These are phyloP conservation scores for Chytriomyces sp. DNA, from an alignment of 192 early-diverging fungal genomes.

Conservation along the genomic window DNA sequence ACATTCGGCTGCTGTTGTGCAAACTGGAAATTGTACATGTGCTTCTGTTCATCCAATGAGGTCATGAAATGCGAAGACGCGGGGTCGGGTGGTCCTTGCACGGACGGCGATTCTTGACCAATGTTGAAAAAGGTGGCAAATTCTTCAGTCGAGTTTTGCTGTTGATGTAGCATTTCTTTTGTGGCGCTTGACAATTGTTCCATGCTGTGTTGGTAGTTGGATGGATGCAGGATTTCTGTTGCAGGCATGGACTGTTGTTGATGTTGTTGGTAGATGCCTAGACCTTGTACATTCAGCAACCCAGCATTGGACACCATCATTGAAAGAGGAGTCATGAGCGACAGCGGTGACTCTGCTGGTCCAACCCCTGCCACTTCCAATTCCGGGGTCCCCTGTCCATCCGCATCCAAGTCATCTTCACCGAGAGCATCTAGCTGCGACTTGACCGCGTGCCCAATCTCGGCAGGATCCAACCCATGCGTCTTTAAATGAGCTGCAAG, in stretches of 20 bases:
- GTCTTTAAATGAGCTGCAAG: constrained; percentile 63
- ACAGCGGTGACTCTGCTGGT: constrained; percentile 10
- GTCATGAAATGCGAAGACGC: not conserved
- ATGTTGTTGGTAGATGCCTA: not conserved
- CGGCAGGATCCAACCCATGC: constrained; percentile 27
- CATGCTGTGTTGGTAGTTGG: constrained; percentile 10
- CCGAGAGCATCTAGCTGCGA: constrained; percentile 5
- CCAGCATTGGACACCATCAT: constrained; percentile 23
- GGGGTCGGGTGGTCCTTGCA: not conserved
- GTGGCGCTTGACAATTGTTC: constrained; percentile 16
- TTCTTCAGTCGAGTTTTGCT: not conserved
- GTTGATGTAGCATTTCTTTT: constrained; percentile 15
- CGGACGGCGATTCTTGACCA: constrained; percentile 3
- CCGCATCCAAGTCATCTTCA: not conserved
- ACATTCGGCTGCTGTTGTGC: not conserved
- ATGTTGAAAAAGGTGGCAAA: constrained; percentile 33
- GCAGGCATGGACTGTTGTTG: not conserved
- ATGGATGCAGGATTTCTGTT: not conserved
- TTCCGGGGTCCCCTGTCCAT: not conserved
- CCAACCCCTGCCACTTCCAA: constrained; percentile 6
- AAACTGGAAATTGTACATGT: not conserved
- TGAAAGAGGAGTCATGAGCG: constrained; percentile 18
- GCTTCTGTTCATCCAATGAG: not conserved
- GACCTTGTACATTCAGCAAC: not conserved
- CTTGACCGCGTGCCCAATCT: constrained; percentile 4